Evolutionary conservation across 2,329 filamentous ascomycete species (phyloP).

Genomic region (Pyricularia sp.): DNA sequence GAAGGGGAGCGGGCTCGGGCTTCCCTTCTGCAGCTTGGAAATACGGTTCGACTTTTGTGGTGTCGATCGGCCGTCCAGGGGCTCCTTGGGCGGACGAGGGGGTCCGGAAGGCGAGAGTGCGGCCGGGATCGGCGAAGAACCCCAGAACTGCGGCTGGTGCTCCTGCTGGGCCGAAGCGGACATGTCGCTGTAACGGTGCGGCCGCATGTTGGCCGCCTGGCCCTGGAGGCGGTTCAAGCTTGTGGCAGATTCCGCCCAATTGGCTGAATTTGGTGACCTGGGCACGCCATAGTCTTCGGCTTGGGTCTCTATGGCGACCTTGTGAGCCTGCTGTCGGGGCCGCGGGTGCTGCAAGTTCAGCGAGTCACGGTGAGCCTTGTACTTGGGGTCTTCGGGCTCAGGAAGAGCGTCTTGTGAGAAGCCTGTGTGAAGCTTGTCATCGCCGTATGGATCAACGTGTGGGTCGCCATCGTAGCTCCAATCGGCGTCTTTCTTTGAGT

Average conservation of each 20-base stretch:
- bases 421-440: conserved; percentile 50
- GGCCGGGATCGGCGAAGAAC: conserved; percentile 27
- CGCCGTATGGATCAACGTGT: conserved; percentile 43
- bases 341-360: conserved; percentile 73
- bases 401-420: conserved; percentile 43
- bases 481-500: conserved; percentile 70
- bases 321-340: conserved; percentile 63
- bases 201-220: conserved; percentile 26
- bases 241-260: conserved; percentile 53
- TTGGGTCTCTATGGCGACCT: conserved; percentile 57
- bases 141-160: conserved; percentile 30
- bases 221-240: conserved; percentile 44
- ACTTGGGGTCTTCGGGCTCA: conserved; percentile 59
- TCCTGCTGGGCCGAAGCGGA: conserved; percentile 18
- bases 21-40: conserved; percentile 42
- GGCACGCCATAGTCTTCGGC: conserved; percentile 58
- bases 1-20: conserved; percentile 49
- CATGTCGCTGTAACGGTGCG: conserved; percentile 34
- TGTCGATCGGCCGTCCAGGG: conserved; percentile 34
- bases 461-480: conserved; percentile 58
- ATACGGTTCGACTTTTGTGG: conserved; percentile 37
- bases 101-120: conserved; percentile 24
- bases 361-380: conserved; percentile 73
- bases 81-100: conserved; percentile 54
- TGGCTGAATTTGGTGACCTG: conserved; percentile 49